phyloP scores from a whole-genome alignment of 768 basidiomycete species.

The Russula lepida region DNA sequence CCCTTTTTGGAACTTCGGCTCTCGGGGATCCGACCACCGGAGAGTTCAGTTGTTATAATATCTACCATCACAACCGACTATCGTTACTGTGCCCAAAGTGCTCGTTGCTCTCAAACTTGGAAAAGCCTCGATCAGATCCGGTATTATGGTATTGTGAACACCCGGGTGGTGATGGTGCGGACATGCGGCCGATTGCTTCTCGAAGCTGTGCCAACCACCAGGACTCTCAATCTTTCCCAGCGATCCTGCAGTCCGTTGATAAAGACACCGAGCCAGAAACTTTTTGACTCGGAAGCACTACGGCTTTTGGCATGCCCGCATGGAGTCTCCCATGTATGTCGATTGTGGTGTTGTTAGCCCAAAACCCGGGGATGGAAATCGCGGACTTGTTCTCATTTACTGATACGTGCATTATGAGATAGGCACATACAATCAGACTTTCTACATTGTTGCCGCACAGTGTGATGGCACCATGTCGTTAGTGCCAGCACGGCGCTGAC shows the following conservation, averaged over 20 bases:
- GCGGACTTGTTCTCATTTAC: constrained; percentile 39
- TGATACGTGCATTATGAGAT: constrained; percentile 51
- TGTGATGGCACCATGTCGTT: constrained; percentile 30
- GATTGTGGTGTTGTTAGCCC: constrained; percentile 56
- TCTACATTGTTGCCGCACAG: constrained; percentile 43
- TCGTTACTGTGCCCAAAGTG: background rate
- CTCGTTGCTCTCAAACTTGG: constrained; percentile 30
- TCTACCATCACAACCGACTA: background rate
- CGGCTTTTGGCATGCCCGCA: background rate
- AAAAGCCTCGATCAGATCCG: constrained; percentile 44
- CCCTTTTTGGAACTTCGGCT: background rate
- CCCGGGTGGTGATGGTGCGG: constrained; percentile 31
- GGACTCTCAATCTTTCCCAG: background rate
- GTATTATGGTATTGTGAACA: constrained; percentile 37
- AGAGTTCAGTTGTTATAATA: constrained; percentile 19
- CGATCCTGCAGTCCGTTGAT: background rate
- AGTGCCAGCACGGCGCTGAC: constrained; percentile 34
- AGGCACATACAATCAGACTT: constrained; percentile 41
- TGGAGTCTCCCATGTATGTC: constrained; percentile 32
- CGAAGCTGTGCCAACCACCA: constrained; percentile 27
- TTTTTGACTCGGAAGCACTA: constrained; percentile 24
- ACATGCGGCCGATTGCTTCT: constrained; percentile 33
- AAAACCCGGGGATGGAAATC: constrained; percentile 39
- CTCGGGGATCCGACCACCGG: constrained; percentile 19
- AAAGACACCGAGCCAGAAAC: constrained; percentile 38